Base-by-base conservation (phyloP, 352 stramenopile genomes). In the Pythium grandisporangium region DNA sequence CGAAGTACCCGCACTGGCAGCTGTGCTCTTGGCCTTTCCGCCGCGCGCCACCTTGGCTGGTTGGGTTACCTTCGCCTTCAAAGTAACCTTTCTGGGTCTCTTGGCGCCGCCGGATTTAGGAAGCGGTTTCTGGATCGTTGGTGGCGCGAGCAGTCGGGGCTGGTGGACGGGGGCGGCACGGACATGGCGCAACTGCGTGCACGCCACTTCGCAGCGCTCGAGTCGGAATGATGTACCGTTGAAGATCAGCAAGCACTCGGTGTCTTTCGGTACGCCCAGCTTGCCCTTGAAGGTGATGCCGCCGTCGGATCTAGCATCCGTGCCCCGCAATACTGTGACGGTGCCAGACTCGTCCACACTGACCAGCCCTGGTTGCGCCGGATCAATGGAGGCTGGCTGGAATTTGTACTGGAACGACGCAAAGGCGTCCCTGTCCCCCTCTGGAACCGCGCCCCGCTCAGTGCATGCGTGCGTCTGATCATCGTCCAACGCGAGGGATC, bases 261-360 rank as follows among this genome's bases (percentile, higher is more conserved):
- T 86, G 7, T 86, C 72, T 48, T 92, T 92, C 57, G 86, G 77
- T 36, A 87, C 73, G 0, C 64, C 45, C 5, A 75, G 7, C 37
- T 91, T 91, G 16, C 80, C 80, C 37, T 88, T 89, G 54, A 93
- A 93, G 20, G 43, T 57, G 42, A 93, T 78, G 13, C 76, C 74
- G 5, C 73, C 73, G 21, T 50, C 51, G 13, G 37, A 32, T 2
- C 30, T 35, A 6, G 52, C 30, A 2, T 63, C 38, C 1, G 66
- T 62, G 14, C 70, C 76, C 51, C 84, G 69, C 24, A 82, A 55
- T 45, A 93, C 77, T 19, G 84, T 68, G 16, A 84, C 69, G 30
- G 62, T 59, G 17, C 36, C 63, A 14, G 74, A 84, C 5, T 64
- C 54, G 41, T 89, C 75, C 29, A 84, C 54, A 37, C 58, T 73